Evolutionary conservation across 1,284 basidiomycete species (phyloP), one percentile per base, ranked within the genome.

Genomic region (Lignosus rhinocerotis): DNA sequence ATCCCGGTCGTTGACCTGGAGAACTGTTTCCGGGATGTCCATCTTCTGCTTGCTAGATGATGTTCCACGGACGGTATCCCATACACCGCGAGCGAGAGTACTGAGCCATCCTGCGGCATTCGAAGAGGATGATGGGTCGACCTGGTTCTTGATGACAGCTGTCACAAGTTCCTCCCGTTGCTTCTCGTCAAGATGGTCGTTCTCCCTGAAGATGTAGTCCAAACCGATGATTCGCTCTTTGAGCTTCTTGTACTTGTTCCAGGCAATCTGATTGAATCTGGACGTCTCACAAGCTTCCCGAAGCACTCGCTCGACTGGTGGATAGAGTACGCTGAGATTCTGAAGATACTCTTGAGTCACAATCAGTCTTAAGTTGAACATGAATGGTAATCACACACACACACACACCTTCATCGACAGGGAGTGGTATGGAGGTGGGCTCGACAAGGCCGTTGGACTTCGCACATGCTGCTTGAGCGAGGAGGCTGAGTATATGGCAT

Each of bases 201-300:
- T 36, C 6, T 34, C 6, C 6, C 31, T 10, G 8, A 58, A 30
- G 6, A 58, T n/a, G 14, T 43, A 39, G 11, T 55, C 39, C n/a
- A 59, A 25, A 4, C 21, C 33, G n/a, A 59, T 41, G 8, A 59
- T 39, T 12, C 41, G 41, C n/a, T 51, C 49, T 33, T 54, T 59
- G 10, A 51, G 14, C 10, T 5, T 53, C 21, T 36, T 43, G 41
- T 36, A 58, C 36, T 39, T 45, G n/a, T 3, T 10, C 10, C n/a
- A 3, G 12, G 7, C 31, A 7, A 49, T 33, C 0, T 1, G 16
- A 2, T 36, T 32, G 14, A 52, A 19, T 11, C 47, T 56, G 0
- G 11, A 7, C 14, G 12, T n/a, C 0, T 46, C 39, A 6, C 14
- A 6, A 19, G 34, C 30, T 8, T 57, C 49, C 7, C 43, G 33